These are phyloP conservation scores for Yamadazyma siamensis DNA, from an alignment of 1,139 yeast genomes.

Conservation along the genomic window DNA sequence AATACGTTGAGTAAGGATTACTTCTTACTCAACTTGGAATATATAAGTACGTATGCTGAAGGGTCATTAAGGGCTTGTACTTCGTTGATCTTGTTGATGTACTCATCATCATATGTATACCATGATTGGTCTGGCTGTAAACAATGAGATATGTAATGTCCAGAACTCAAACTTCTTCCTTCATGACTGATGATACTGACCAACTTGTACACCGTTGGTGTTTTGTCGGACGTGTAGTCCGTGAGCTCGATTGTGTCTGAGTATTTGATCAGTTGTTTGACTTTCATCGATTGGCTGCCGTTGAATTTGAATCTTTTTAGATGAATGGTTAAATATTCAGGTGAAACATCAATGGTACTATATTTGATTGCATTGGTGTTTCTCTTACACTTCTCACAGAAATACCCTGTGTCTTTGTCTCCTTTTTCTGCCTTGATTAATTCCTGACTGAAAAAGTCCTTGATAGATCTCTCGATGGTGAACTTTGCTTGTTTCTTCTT, in stretches of 20 bases:
- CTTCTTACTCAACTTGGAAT: constrained; percentile 61
- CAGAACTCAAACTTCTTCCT: constrained; percentile 88
- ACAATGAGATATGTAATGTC: constrained; percentile 90
- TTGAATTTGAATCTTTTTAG: constrained; percentile 88
- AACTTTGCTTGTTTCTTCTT: constrained; percentile 38
- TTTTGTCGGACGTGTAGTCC: constrained; percentile 48
- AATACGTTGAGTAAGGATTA: too few relatives aligned
- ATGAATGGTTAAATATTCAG: constrained; percentile 84
- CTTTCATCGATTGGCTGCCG: constrained; percentile 70
- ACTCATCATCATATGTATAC: constrained; percentile 94
- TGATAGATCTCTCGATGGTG: constrained; percentile 69
- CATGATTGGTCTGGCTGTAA: constrained; percentile 88
- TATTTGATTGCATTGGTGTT: constrained; percentile 76
- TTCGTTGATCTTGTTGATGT: constrained; percentile 70
- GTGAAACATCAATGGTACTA: constrained; percentile 73
- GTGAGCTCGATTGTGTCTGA: constrained; percentile 74
- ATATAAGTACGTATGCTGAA: constrained; percentile 84
- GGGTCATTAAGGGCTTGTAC: constrained; percentile 76
- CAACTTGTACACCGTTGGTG: constrained; percentile 65
- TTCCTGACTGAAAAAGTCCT: constrained; percentile 81
- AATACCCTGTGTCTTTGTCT: constrained; percentile 65
- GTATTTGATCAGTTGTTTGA: constrained; percentile 81
- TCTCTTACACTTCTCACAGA: constrained; percentile 81
- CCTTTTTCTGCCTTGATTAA: constrained; percentile 57
- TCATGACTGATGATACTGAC: constrained; percentile 90